phyloP scores from a whole-genome alignment of 352 stramenopile species.

The Pythium volutum region DNA sequence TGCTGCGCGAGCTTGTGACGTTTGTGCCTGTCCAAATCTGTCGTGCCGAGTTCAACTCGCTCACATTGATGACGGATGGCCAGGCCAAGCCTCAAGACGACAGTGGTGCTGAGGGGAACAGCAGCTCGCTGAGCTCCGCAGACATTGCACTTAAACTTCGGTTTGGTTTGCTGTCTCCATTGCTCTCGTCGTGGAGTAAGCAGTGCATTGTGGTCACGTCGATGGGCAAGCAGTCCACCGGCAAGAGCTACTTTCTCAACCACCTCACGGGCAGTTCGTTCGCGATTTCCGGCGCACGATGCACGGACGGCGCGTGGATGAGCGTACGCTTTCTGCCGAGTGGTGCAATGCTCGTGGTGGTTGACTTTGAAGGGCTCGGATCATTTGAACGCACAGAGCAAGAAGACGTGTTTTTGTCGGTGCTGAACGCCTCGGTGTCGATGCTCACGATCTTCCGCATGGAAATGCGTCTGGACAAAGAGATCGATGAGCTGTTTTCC shows the following conservation, averaged over 20 bases:
- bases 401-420: conserved; percentile 73
- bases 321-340: conserved; percentile 40
- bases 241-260: conserved; percentile 81
- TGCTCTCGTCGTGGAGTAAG: conserved; percentile 38
- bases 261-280: conserved; percentile 75
- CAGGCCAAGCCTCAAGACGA: conserved; percentile 17
- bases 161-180: conserved; percentile 36
- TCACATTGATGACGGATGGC: conserved; percentile 53
- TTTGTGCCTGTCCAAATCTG: conserved; percentile 78
- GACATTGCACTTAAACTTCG: conserved; percentile 13
- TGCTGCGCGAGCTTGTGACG: conserved; percentile 49
- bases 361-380: conserved; percentile 77
- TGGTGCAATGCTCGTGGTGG: conserved; percentile 53
- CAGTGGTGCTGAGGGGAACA: not conserved
- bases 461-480: conserved; percentile 77
- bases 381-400: conserved; percentile 76
- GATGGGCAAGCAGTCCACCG: conserved; percentile 75
- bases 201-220: conserved; percentile 52
- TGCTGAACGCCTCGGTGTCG: conserved; percentile 69
- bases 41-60: conserved; percentile 52
- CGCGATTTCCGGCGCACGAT: conserved; percentile 58
- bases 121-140: not conserved
- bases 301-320: conserved; percentile 72
- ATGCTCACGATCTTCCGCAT: conserved; percentile 78
- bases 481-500: conserved; percentile 64